These are phyloP conservation scores for Podospora appendiculata DNA, from an alignment of 495 filamentous ascomycete species.

Conservation along the genomic window DNA sequence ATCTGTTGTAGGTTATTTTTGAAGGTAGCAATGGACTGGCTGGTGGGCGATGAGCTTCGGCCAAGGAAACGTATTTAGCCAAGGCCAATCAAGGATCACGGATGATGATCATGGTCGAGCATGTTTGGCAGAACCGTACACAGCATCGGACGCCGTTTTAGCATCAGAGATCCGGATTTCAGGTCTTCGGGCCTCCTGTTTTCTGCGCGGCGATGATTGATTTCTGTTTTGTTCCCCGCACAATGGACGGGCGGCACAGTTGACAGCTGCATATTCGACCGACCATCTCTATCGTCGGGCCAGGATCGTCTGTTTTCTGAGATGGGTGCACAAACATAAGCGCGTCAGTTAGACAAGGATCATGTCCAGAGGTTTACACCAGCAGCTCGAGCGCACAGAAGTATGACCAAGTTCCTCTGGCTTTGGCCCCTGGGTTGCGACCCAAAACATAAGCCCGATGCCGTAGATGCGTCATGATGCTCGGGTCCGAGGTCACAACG, in stretches of 20 bases:
- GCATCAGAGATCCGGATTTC: constrained; percentile 18
- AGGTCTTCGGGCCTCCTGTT: constrained; percentile 15
- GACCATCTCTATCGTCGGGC: background rate
- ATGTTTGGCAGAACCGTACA: constrained; percentile 28
- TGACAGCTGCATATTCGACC: background rate
- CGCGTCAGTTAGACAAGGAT: too few species aligned
- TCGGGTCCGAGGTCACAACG: background rate
- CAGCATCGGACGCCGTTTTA: constrained; percentile 24
- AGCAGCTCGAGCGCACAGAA: too few species aligned
- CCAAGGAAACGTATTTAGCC: constrained; percentile 15
- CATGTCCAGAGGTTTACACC: too few species aligned
- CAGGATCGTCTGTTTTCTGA: too few species aligned
- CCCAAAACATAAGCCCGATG: too few species aligned
- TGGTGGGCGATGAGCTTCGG: background rate
- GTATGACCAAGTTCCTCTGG: too few species aligned
- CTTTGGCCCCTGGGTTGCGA: too few species aligned
- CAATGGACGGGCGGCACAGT: background rate
- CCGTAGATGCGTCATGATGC: background rate
- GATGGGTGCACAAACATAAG: too few species aligned
- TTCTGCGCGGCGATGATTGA: constrained; percentile 5
- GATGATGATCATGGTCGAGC: constrained; percentile 26
- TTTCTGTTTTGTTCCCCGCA: too few species aligned
- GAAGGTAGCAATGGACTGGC: constrained; percentile 4
- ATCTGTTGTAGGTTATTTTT: constrained; percentile 19
- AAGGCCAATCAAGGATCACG: constrained; percentile 16